These are phyloP conservation scores for Solanum pennellii DNA, from an alignment of 257 asterid genomes.

Conservation along the genomic window DNA sequence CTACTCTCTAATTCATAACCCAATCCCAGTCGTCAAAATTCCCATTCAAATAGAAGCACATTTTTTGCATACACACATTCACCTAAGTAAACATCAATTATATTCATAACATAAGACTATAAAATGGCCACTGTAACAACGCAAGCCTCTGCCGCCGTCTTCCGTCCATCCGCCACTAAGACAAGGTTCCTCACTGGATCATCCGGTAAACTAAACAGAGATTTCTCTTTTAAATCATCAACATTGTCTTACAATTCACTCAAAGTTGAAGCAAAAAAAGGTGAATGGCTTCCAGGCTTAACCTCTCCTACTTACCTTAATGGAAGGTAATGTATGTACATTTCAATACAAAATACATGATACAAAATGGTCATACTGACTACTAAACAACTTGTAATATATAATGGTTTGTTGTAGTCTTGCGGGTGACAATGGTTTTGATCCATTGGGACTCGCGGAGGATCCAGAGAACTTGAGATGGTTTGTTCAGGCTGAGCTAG, in stretches of 20 bases:
- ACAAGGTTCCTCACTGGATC: conserved; percentile 65
- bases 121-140: conserved; percentile 68
- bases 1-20: conserved; percentile 21
- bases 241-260: conserved; percentile 24
- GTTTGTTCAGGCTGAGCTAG: conserved; percentile 88
- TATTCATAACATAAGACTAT: not conserved
- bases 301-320: conserved; percentile 72
- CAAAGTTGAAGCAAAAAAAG: conserved; percentile 90
- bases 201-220: conserved; percentile 43
- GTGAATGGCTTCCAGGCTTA: conserved; percentile 93
- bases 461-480: conserved; percentile 78
- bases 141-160: conserved; percentile 59
- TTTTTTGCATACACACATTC: conserved; percentile 12
- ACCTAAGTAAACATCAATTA: not conserved
- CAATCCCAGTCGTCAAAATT: not conserved
- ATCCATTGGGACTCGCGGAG: conserved; percentile 81
- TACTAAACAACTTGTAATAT: not conserved
- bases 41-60: conserved; percentile 18
- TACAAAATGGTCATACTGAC: not conserved
- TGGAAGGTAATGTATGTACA: conserved; percentile 49
- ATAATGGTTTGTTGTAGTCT: conserved; percentile 21
- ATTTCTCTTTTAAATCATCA: conserved; percentile 27
- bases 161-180: conserved; percentile 53
- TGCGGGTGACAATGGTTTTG: conserved; percentile 89
- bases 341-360: too few species aligned